Conservation (phyloP, 805 yeast species). For the Suhomyces sp. region DNA sequence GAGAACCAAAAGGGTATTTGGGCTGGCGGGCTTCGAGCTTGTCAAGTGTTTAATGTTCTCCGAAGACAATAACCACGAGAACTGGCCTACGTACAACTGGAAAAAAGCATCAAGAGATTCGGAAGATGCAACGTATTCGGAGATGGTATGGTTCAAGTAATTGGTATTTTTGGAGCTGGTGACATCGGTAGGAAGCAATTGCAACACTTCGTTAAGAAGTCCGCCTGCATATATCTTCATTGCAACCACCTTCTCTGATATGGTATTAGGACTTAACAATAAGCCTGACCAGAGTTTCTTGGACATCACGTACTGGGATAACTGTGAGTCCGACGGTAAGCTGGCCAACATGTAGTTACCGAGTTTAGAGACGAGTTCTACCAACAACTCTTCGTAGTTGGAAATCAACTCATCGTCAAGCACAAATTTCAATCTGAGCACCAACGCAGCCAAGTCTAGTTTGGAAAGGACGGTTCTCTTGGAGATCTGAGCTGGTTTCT, state of each 20-base stretch:
- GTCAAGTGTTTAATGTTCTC: constrained; percentile 16
- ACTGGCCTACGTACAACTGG: constrained; percentile 17
- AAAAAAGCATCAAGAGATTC: constrained; percentile 5
- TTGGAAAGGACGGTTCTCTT: constrained; percentile 42
- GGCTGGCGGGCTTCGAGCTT: neutral
- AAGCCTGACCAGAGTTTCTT: constrained; percentile 25
- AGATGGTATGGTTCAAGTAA: neutral
- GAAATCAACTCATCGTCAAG: constrained; percentile 23
- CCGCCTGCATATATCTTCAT: constrained; percentile 27
- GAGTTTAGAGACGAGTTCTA: constrained; percentile 41
- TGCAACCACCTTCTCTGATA: constrained; percentile 10
- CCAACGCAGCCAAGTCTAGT: constrained; percentile 47
- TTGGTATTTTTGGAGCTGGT: neutral
- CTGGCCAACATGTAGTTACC: constrained; percentile 35
- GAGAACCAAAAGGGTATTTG: constrained; percentile 1
- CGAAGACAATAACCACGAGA: constrained; percentile 26
- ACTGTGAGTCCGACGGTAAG: constrained; percentile 8
- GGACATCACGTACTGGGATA: constrained; percentile 16
- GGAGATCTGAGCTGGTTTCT: constrained; percentile 3
- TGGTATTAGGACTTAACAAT: neutral
- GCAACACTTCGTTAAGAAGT: constrained; percentile 34
- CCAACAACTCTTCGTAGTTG: constrained; percentile 18
- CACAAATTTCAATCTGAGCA: constrained; percentile 36
- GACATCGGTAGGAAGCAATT: constrained; percentile 20
- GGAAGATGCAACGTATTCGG: neutral